Conservation (phyloP, 2,329 filamentous ascomycete species). For the Cercospora sp. region DNA sequence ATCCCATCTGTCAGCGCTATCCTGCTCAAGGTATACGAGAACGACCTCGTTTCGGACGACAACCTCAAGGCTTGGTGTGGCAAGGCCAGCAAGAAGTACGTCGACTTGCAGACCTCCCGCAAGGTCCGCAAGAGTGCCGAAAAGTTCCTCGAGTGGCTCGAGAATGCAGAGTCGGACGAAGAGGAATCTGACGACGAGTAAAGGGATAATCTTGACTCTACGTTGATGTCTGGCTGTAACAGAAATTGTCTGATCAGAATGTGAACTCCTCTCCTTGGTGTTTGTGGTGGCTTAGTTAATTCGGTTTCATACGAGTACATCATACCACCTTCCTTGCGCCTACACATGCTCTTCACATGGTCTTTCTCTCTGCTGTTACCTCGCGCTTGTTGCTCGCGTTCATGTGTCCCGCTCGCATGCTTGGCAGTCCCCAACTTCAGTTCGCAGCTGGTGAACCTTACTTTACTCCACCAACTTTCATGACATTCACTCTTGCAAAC, state of each 20-base stretch:
- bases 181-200: slow-evolving; percentile 32
- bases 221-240: slow-evolving; percentile 8
- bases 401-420: neutral
- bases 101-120: slow-evolving; percentile 83
- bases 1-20: slow-evolving; percentile 79
- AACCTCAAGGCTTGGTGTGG: slow-evolving; percentile 85
- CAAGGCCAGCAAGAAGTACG: slow-evolving; percentile 98
- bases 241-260: slow-evolving; percentile 15
- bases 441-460: neutral
- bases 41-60: slow-evolving; percentile 86
- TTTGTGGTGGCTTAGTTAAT: slow-evolving; percentile 12
- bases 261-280: slow-evolving; percentile 17
- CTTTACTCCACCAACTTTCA: neutral
- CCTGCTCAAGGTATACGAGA: slow-evolving; percentile 84
- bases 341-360: slow-evolving; percentile 1
- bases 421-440: neutral
- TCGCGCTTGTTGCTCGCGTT: neutral
- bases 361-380: neutral
- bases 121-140: slow-evolving; percentile 94
- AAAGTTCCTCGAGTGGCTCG: slow-evolving; percentile 91
- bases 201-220: neutral
- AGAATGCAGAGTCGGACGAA: slow-evolving; percentile 43
- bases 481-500: neutral
- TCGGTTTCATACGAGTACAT: slow-evolving; percentile 12
- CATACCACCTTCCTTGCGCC: slow-evolving; percentile 7